phyloP scores from a whole-genome alignment of 2,329 filamentous ascomycete species.

The Phialophora chinensis region DNA sequence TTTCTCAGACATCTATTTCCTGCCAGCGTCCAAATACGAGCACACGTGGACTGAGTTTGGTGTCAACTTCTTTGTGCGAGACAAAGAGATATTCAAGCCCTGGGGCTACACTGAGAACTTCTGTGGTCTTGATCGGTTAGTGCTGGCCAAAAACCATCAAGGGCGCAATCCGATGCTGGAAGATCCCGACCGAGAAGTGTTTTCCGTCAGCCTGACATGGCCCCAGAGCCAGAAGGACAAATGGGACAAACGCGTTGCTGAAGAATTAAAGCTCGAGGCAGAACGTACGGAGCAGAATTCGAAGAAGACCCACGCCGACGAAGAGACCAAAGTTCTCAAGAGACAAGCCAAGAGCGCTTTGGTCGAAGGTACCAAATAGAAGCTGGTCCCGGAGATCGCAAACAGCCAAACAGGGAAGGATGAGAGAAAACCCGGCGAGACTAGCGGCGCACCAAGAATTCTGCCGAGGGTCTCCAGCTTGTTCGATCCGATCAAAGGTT shows the following conservation, averaged over 20 bases:
- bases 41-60: slow-evolving; percentile 39
- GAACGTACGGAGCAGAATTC: slow-evolving; percentile 25
- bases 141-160: slow-evolving; percentile 32
- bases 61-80: slow-evolving; percentile 36
- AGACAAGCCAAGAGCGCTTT: slow-evolving; percentile 24
- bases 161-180: slow-evolving; percentile 40
- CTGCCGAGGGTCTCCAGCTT: slow-evolving; percentile 30
- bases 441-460: slow-evolving; percentile 10
- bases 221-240: slow-evolving; percentile 39
- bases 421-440: slow-evolving; percentile 17
- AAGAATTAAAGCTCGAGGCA: slow-evolving; percentile 21
- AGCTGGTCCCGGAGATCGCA: slow-evolving; percentile 26
- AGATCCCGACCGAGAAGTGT: slow-evolving; percentile 39
- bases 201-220: slow-evolving; percentile 39
- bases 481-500: slow-evolving; percentile 14
- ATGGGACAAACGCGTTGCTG: slow-evolving; percentile 27
- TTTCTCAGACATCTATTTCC: slow-evolving; percentile 37
- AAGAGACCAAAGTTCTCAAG: slow-evolving; percentile 21
- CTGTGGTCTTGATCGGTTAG: slow-evolving; percentile 39
- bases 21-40: slow-evolving; percentile 30
- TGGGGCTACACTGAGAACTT: slow-evolving; percentile 41
- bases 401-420: slow-evolving; percentile 18
- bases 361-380: slow-evolving; percentile 27
- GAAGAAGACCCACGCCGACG: slow-evolving; percentile 21
- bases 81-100: slow-evolving; percentile 28